These are phyloP conservation scores for Eucalyptus cloeziana DNA, from an alignment of 345 rosid genomes.

Conservation along the genomic window DNA sequence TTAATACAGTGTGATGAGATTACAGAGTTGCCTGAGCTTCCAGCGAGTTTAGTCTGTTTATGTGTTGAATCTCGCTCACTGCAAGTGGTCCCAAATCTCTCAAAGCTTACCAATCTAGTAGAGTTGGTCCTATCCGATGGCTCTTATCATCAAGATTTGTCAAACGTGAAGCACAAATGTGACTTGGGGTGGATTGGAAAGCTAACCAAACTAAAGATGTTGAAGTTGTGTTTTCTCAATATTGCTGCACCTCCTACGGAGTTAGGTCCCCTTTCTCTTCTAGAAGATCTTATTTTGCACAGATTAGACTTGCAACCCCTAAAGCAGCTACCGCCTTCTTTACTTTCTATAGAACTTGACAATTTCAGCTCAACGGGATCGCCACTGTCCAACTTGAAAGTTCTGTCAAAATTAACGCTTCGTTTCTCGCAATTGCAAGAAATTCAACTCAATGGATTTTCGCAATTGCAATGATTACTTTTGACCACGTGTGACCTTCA, in stretches of 20 bases:
- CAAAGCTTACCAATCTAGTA: too few relatives aligned
- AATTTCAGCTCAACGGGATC: fast-evolving
- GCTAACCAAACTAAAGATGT: too few relatives aligned
- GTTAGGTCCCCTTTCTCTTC: too few relatives aligned
- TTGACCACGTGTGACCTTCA: fast-evolving
- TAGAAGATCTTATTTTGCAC: too few relatives aligned
- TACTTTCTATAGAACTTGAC: too few relatives aligned
- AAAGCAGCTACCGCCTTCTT: too few relatives aligned
- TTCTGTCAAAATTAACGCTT: fast-evolving
- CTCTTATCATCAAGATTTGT: fast-evolving
- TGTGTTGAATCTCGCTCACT: fast-evolving
- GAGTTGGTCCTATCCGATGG: not conserved
- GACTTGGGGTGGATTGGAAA: too few relatives aligned
- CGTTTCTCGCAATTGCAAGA: fast-evolving
- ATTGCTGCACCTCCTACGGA: fast-evolving
- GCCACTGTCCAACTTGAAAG: fast-evolving
- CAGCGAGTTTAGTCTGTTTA: fast-evolving
- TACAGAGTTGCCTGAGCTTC: not conserved
- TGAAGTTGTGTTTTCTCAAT: fast-evolving
- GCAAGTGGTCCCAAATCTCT: not conserved
- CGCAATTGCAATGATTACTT: fast-evolving
- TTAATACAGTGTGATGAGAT: fast-evolving
- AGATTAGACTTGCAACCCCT: too few relatives aligned
- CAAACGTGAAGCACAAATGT: too few relatives aligned
- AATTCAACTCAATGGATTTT: too few relatives aligned